Base-by-base conservation (phyloP, 1,139 yeast genomes). In the Debaryomycetaceae sp. region DNA sequence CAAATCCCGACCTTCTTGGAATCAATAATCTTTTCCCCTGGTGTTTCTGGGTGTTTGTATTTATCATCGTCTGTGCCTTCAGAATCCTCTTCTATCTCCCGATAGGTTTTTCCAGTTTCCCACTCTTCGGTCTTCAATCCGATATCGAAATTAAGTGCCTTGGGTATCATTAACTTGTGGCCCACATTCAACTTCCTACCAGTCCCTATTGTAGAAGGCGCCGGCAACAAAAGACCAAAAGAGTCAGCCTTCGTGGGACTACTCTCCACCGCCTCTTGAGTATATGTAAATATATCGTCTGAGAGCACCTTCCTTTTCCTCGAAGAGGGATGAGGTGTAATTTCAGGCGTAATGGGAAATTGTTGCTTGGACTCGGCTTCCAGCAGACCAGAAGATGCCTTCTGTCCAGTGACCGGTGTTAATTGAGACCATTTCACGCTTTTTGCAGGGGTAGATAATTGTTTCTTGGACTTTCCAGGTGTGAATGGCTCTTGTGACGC, bases 201-300 rank as follows among this genome's bases (percentile, higher is more conserved):
- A 1, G 71, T 54, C 1, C 77, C 77, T 5, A 70, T 63, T 0
- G 72, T 69, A 0, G 75, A 68, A 3, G 75, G 76, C n/a, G 68
- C 63, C 2, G 78, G 77, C 41, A 72, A 57, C 35, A 72, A 55
- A 34, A 63, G 52, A 5, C 70, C 70, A 49, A 68, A 62, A 17
- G 40, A 41, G 33, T 24, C 22, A 6, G 37, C 23, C 7, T 36
- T 23, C 5, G 41, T 23, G 20, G 34, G 13, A 9, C 20, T 27
- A 1, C 35, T 34, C 30, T 20, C 35, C 2, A 33, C 34, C 5
- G 13, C 6, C 6, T 34, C n/a, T n/a, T 39, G 24, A 11, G 39
- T 24, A 34, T 41, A 40, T 11, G 17, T 38, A 30, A 41, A 42
- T 13, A 41, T 45, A 11, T 42, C 46, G 22, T 41, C 47, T 6